Evolutionary conservation across 352 stramenopile species (phyloP).

Genomic region (Pythium myriotylum): DNA sequence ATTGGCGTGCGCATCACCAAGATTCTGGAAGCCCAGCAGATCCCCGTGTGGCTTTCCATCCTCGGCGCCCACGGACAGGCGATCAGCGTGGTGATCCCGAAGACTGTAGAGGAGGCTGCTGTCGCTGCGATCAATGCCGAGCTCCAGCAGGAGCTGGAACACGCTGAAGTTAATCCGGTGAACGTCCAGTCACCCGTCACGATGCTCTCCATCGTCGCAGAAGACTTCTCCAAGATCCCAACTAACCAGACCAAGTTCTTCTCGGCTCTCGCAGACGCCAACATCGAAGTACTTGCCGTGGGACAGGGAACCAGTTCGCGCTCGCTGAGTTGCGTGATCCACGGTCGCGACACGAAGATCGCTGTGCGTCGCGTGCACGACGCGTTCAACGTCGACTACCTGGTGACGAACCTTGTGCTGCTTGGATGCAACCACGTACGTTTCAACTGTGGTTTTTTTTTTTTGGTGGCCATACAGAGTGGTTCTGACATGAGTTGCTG

Average conservation of each 20-base stretch:
- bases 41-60: slow-evolving; percentile 82
- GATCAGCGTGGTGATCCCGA: slow-evolving; percentile 75
- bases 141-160: slow-evolving; percentile 60
- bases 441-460: background rate
- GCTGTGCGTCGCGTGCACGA: slow-evolving; percentile 78
- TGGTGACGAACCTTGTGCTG: slow-evolving; percentile 73
- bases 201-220: slow-evolving; percentile 83
- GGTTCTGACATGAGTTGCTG: background rate
- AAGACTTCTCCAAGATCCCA: slow-evolving; percentile 74
- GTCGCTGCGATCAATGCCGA: slow-evolving; percentile 54
- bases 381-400: slow-evolving; percentile 78
- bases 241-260: slow-evolving; percentile 83
- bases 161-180: slow-evolving; percentile 70
- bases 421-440: slow-evolving; percentile 69
- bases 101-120: slow-evolving; percentile 35
- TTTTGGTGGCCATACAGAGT: background rate
- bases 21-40: slow-evolving; percentile 57
- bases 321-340: slow-evolving; percentile 77
- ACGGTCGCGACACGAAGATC: slow-evolving; percentile 68
- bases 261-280: slow-evolving; percentile 61
- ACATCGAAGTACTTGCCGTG: slow-evolving; percentile 73
- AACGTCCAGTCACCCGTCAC: slow-evolving; percentile 74
- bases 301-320: slow-evolving; percentile 80
- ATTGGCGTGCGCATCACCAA: slow-evolving; percentile 79
- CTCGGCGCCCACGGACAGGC: slow-evolving; percentile 80